A percentile compares a stretch with the other conserved stretches of the same genome.
phyloP scores from a whole-genome alignment of 1,284 basidiomycete genomes.

The Ganoderma boninense region DNA sequence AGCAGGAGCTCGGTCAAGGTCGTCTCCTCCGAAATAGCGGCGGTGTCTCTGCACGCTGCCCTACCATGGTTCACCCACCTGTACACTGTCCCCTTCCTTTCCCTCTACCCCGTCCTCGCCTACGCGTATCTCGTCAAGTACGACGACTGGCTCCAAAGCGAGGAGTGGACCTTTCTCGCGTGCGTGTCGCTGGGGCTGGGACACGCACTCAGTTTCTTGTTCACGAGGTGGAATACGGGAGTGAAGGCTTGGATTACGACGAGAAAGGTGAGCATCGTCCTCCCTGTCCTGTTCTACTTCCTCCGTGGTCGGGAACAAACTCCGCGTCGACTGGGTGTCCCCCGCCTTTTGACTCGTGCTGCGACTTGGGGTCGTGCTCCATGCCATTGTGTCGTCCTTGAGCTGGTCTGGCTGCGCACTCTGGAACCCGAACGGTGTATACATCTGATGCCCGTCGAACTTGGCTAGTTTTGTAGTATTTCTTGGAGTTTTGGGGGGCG shows the following conservation, averaged over 20 bases:
- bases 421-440: slow-evolving; percentile 57
- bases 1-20: slow-evolving; percentile 64
- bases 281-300: slow-evolving; percentile 24
- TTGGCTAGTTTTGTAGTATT: slow-evolving; percentile 42
- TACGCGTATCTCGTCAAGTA: slow-evolving; percentile 94
- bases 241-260: slow-evolving; percentile 86
- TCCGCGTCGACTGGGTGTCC: slow-evolving; percentile 37
- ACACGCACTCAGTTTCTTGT: slow-evolving; percentile 93
- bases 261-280: slow-evolving; percentile 55
- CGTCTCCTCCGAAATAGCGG: slow-evolving; percentile 86
- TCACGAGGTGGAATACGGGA: slow-evolving; percentile 90
- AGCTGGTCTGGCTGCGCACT: slow-evolving; percentile 39
- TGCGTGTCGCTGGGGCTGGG: slow-evolving; percentile 86
- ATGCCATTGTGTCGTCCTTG: slow-evolving; percentile 72
- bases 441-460: slow-evolving; percentile 57
- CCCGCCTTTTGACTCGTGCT: slow-evolving; percentile 44
- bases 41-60: slow-evolving; percentile 82
- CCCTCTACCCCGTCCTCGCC: slow-evolving; percentile 89
- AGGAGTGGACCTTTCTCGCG: slow-evolving; percentile 96
- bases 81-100: slow-evolving; percentile 87
- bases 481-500: neutral
- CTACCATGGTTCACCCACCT: slow-evolving; percentile 83
- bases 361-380: slow-evolving; percentile 64
- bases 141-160: slow-evolving; percentile 90
- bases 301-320: slow-evolving; percentile 29